phyloP scores from a whole-genome alignment of 2,329 filamentous ascomycete species.

The Botrytis porri region DNA sequence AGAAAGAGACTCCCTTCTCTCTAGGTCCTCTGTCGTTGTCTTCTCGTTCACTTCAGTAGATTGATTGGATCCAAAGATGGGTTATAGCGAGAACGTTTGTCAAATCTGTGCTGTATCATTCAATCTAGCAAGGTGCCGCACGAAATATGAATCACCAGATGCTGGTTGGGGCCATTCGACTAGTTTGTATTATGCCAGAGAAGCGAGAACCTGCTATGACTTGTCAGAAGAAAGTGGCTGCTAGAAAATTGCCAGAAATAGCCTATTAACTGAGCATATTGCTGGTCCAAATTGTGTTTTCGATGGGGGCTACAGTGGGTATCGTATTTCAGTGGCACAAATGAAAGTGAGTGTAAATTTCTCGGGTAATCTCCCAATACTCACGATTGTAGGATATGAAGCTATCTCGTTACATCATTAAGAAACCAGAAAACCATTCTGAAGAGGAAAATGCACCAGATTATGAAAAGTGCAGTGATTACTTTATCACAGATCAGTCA shows the following conservation, averaged over 20 bases:
- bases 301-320: background rate
- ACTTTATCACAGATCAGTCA: conserved; percentile 21
- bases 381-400: background rate
- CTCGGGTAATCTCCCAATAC: background rate
- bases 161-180: background rate
- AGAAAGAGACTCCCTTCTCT: background rate
- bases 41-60: background rate
- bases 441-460: conserved; percentile 15
- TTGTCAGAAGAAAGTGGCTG: background rate
- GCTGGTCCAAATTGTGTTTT: conserved; percentile 5
- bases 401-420: conserved; percentile 21
- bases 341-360: background rate
- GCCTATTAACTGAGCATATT: background rate
- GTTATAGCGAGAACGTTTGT: background rate
- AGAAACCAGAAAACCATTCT: background rate
- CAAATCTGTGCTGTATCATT: conserved; percentile 2
- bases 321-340: background rate
- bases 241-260: background rate
- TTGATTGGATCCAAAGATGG: background rate
- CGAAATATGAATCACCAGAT: background rate
- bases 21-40: background rate
- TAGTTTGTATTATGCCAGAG: background rate
- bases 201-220: background rate
- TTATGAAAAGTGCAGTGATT: conserved; percentile 19
- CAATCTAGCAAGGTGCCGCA: background rate